Evolutionary conservation across 768 basidiomycete genomes (phyloP), one percentile per base, ranked within the genome.

Genomic region (Lyophyllum semitale): DNA sequence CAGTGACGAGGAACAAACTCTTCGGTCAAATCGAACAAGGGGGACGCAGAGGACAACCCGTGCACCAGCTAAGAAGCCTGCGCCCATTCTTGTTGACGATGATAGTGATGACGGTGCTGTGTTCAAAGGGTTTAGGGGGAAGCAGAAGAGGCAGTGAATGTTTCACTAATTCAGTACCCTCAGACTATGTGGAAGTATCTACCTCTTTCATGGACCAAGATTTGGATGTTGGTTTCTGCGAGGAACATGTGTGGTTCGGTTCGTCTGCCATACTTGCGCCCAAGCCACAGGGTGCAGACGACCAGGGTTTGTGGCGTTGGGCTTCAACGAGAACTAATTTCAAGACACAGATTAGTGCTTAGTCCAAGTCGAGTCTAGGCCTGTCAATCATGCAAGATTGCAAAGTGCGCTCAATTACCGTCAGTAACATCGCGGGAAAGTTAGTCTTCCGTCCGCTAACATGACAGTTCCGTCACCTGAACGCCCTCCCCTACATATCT

Each of bases 101-200:
- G 87, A 88, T 66, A 88, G 85, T 9, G 89, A 89, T 62, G 84
- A 89, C 54, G 88, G 78, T 6, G 80, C 78, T 26, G 81, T 83
- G n/a, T 90, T 90, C 72, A 82, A 80, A 59, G 87, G 87, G 6
- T 87, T 87, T 60, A 69, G 66, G 60, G 72, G 62, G 47, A 73
- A 64, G 66, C 40, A 46, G 38, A 48, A 53, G 43, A 53, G 46
- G n/a, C 49, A 52, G 26, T 57, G 45, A 55, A 35, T 41, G 40
- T 38, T 29, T 40, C 25, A 38, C 18, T 15, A 35, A 37, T 25
- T 25, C 23, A 42, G 23, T n/a, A 23, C 41, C 41, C 22, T 37
- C 35, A 37, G 12, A 37, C 8, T 42, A 42, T 42, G 45, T 29
- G 45, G 6, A 22, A 4, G 45, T 1, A 30, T 46, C 23, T 46